A percentile compares a stretch with the other conserved stretches of the same genome.
phyloP scores from a whole-genome alignment of 495 filamentous ascomycete species.

The Penicillium tannophilum region DNA sequence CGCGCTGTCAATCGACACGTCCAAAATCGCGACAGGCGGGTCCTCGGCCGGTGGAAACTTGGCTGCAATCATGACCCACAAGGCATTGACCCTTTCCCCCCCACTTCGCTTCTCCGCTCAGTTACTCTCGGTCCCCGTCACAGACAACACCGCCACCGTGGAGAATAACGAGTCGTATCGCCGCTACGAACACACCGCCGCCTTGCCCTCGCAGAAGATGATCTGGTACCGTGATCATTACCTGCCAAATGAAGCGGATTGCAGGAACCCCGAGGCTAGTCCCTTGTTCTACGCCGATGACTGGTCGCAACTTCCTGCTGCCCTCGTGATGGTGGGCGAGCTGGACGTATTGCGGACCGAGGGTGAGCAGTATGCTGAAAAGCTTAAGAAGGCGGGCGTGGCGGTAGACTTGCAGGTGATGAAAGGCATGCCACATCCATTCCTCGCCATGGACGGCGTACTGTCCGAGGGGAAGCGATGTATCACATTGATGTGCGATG shows the following conservation, averaged over 20 bases:
- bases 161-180: conserved; percentile 49
- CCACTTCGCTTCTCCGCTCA: conserved; percentile 50
- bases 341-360: conserved; percentile 57
- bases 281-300: conserved; percentile 53
- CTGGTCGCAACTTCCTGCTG: conserved; percentile 51
- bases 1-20: conserved; percentile 44
- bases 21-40: conserved; percentile 54
- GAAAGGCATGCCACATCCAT: conserved; percentile 65
- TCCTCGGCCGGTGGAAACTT: conserved; percentile 60
- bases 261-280: conserved; percentile 55
- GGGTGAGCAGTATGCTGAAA: conserved; percentile 51
- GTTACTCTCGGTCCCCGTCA: conserved; percentile 60
- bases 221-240: conserved; percentile 61
- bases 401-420: conserved; percentile 57
- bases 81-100: conserved; percentile 44
- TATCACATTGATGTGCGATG: conserved; percentile 57
- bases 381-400: conserved; percentile 53
- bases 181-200: conserved; percentile 51
- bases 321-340: conserved; percentile 58
- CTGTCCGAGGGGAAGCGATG: conserved; percentile 54
- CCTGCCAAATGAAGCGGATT: conserved; percentile 47
- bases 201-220: conserved; percentile 57
- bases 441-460: conserved; percentile 61
- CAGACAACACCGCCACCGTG: conserved; percentile 55
- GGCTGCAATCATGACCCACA: conserved; percentile 57